phyloP scores from a whole-genome alignment of 345 rosid genomes.

The Melaleuca alternifolia region DNA sequence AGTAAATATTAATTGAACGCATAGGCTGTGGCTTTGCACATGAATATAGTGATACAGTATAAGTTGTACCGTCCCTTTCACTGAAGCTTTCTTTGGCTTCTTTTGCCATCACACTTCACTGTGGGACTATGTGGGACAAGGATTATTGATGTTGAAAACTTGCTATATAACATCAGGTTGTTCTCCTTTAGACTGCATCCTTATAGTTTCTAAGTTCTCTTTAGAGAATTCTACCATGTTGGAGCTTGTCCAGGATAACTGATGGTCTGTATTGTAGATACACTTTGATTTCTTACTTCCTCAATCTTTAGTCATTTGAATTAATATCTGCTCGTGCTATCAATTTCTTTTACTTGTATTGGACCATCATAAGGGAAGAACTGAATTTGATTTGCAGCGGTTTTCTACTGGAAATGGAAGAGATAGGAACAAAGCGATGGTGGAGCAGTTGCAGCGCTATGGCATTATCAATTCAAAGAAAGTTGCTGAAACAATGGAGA shows the following conservation, averaged over 20 bases:
- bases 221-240: not conserved
- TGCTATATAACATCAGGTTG: not conserved
- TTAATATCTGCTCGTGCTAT: not conserved
- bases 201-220: not conserved
- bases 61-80: not conserved
- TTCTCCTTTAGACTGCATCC: not conserved
- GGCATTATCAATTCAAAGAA: constrained; percentile 55
- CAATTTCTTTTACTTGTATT: not conserved
- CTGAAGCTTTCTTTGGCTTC: not conserved
- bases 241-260: not conserved
- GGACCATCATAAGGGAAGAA: not conserved
- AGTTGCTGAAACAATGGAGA: constrained; percentile 80
- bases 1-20: not conserved
- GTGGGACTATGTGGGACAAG: not conserved
- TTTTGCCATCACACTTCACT: not conserved
- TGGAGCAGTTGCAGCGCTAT: constrained; percentile 47
- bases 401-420: constrained; percentile 36
- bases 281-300: not conserved
- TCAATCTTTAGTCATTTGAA: not conserved
- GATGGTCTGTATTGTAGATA: not conserved
- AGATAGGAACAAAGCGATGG: constrained; percentile 57
- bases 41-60: not conserved
- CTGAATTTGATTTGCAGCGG: constrained; percentile 18
- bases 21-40: not conserved
- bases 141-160: not conserved